Evolutionary conservation across 1,284 basidiomycete genomes (phyloP).

Genomic region (Ceratobasidium sp.): DNA sequence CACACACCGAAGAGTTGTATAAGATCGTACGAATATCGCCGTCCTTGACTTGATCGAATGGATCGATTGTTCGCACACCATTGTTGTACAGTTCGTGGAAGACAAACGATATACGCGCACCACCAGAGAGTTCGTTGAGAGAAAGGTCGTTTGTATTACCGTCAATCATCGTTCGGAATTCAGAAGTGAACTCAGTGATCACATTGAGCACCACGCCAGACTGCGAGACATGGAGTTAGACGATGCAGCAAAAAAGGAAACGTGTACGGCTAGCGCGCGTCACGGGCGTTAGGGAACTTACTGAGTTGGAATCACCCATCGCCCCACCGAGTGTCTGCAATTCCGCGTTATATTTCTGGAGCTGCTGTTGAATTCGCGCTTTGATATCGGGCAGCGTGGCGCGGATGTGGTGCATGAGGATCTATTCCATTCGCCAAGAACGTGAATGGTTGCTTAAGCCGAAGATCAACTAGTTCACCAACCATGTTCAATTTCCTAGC

Average conservation of each 20-base stretch:
- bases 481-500: constrained; percentile 97
- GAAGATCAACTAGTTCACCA: constrained; percentile 46
- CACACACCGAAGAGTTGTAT: constrained; percentile 92
- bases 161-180: constrained; percentile 96
- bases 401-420: constrained; percentile 98
- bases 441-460: constrained; percentile 13
- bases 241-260: background rate
- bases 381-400: constrained; percentile 98
- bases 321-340: constrained; percentile 87
- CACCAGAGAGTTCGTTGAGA: constrained; percentile 94
- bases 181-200: constrained; percentile 96
- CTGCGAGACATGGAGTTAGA: constrained; percentile 43
- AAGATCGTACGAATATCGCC: constrained; percentile 95
- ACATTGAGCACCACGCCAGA: constrained; percentile 90
- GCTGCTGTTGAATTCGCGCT: constrained; percentile 85
- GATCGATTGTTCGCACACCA: constrained; percentile 94
- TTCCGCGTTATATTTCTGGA: constrained; percentile 88
- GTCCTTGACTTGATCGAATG: constrained; percentile 98
- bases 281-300: no score
- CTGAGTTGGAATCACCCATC: constrained; percentile 84
- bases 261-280: background rate
- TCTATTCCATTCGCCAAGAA: constrained; percentile 62
- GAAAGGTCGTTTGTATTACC: constrained; percentile 96
- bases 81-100: constrained; percentile 99
- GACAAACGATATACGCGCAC: constrained; percentile 97